phyloP scores from a whole-genome alignment of 441 rosid genomes.

The Erodium moschatum region DNA sequence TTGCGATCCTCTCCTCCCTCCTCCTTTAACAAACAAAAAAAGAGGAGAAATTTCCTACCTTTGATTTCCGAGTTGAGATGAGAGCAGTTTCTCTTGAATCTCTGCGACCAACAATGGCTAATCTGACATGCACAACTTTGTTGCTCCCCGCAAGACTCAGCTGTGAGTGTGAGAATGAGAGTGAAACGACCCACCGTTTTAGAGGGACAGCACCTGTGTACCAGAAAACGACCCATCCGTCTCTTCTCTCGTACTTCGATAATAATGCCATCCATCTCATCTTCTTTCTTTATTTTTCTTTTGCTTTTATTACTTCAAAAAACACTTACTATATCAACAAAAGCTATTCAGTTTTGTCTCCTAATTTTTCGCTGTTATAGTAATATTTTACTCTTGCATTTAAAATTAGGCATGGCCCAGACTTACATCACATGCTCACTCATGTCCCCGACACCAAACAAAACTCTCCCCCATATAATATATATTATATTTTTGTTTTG shows the following conservation, averaged over 20 bases:
- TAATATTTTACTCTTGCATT: neutral
- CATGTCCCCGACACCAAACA: neutral
- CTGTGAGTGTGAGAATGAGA: no score
- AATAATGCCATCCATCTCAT: no score
- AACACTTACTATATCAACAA: neutral
- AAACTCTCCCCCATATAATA: no score
- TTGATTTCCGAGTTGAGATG: neutral
- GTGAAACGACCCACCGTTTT: constrained; percentile 1
- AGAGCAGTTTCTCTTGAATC: neutral
- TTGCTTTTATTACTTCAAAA: neutral
- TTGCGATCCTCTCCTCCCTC: neutral
- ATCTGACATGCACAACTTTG: constrained; percentile 9
- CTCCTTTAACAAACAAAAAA: no score
- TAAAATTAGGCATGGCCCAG: neutral
- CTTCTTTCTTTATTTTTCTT: neutral
- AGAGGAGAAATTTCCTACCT: neutral
- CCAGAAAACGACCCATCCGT: constrained; percentile 8
- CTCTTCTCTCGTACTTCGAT: neutral
- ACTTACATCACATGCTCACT: neutral
- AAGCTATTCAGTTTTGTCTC: neutral
- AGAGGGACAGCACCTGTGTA: constrained; percentile 1
- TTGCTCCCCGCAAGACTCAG: no score
- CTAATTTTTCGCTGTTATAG: neutral
- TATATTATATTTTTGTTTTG: no score
- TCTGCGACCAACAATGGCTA: constrained; percentile 4